Conservation (phyloP, 176 grass and related monocot genomes). For the Ensete glaucum region DNA sequence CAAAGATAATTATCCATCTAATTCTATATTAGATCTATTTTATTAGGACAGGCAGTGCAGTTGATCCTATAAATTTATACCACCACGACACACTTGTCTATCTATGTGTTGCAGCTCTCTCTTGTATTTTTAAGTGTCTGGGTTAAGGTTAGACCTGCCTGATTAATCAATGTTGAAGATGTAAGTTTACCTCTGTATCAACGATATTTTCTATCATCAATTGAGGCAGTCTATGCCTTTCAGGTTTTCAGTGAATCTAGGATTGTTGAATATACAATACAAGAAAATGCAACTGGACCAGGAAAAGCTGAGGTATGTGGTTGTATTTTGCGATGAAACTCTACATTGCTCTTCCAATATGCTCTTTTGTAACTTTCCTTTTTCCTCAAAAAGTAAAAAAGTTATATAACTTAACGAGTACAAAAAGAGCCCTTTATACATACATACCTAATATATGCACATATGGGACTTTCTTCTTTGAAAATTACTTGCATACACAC, state of each 20-base stretch:
- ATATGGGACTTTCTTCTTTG: too few species aligned
- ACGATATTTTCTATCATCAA: not conserved
- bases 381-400: not conserved
- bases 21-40: not conserved
- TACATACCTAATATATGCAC: not conserved
- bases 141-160: not conserved
- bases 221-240: not conserved
- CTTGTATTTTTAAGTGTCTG: not conserved
- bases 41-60: not conserved
- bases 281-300: slow-evolving; percentile 34
- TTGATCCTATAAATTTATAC: too few species aligned
- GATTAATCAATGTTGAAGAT: not conserved
- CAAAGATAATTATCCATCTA: too few species aligned
- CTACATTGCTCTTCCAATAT: not conserved
- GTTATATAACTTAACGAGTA: not conserved
- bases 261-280: slow-evolving; percentile 46
- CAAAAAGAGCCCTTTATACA: not conserved
- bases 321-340: not conserved
- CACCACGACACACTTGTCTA: not conserved
- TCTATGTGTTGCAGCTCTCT: not conserved
- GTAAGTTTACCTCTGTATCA: not conserved
- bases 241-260: slow-evolving; percentile 46
- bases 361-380: not conserved
- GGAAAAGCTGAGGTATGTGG: slow-evolving; percentile 36
- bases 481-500: too few species aligned